Evolutionary conservation across 257 asterid species (phyloP).

Genomic region (Misopates orontium): DNA sequence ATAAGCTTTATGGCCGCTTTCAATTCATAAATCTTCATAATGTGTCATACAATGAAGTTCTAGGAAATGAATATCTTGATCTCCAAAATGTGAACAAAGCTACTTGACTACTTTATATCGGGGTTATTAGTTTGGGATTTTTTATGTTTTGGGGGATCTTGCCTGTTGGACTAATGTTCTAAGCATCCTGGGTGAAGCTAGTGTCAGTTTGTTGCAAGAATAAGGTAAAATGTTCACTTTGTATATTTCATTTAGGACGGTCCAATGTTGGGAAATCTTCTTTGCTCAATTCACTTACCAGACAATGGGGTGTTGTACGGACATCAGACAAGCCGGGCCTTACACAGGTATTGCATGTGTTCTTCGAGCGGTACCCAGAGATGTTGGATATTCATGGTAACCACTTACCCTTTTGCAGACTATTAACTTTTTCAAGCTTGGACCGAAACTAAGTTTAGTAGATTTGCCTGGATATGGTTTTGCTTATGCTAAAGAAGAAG

Average conservation of each 20-base stretch:
- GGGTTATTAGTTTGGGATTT: background rate
- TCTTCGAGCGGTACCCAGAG: conserved; percentile 20
- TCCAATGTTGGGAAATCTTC: conserved; percentile 99
- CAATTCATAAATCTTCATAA: conserved; percentile 2
- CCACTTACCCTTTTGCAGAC: conserved; percentile 49
- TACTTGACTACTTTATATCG: conserved; percentile 11
- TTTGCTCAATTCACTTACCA: conserved; percentile 78
- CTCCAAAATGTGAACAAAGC: conserved; percentile 15
- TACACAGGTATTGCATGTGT: conserved; percentile 67
- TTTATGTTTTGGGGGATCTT: conserved; percentile 19
- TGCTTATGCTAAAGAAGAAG: conserved; percentile 97
- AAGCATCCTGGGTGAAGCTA: conserved; percentile 14
- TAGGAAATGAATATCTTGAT: conserved; percentile 5
- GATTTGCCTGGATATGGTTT: conserved; percentile 99
- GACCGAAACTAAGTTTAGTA: conserved; percentile 73
- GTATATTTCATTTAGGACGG: conserved; percentile 56
- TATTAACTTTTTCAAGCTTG: conserved; percentile 85
- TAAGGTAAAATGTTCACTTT: conserved; percentile 16
- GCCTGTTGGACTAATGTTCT: conserved; percentile 9
- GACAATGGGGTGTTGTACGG: conserved; percentile 97
- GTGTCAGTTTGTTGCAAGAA: conserved; percentile 13
- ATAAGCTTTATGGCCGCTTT: conserved; percentile 2
- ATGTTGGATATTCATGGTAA: conserved; percentile 22
- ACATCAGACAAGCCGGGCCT: conserved; percentile 99
- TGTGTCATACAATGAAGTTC: background rate